Evolutionary conservation across 2,329 filamentous ascomycete genomes (phyloP).

Genomic region (Cercospora sp.): DNA sequence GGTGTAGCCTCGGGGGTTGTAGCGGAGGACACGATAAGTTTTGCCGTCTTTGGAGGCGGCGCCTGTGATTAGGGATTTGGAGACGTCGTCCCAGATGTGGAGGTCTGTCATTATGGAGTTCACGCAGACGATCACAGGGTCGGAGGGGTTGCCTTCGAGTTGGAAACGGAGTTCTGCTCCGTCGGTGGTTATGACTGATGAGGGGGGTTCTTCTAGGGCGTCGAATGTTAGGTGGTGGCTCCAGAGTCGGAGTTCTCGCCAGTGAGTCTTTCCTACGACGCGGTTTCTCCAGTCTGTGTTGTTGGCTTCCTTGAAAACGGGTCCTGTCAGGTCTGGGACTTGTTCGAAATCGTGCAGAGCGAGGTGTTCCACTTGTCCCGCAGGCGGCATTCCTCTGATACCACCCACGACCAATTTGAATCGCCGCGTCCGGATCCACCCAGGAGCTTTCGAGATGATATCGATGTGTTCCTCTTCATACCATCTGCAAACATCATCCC

Average conservation of each 20-base stretch:
- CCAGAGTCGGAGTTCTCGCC: conserved; percentile 60
- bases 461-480: conserved; percentile 72
- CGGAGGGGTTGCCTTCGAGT: conserved; percentile 69
- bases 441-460: conserved; percentile 71
- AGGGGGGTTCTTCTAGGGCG: conserved; percentile 59
- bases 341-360: conserved; percentile 71
- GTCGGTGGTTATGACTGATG: conserved; percentile 68
- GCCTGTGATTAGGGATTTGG: conserved; percentile 58
- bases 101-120: conserved; percentile 79
- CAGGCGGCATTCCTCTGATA: conserved; percentile 43
- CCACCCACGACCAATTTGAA: conserved; percentile 68
- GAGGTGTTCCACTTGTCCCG: conserved; percentile 59
- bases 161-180: conserved; percentile 69
- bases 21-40: conserved; percentile 72
- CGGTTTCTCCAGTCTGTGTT: conserved; percentile 62
- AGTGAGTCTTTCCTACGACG: conserved; percentile 61
- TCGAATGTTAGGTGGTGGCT: conserved; percentile 79
- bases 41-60: conserved; percentile 49
- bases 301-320: conserved; percentile 63
- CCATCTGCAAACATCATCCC: conserved; percentile 67
- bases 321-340: conserved; percentile 65
- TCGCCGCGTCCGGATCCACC: conserved; percentile 73
- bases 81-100: conserved; percentile 77
- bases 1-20: conserved; percentile 71
- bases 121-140: conserved; percentile 71